Conservation (phyloP, 208 protist species). For the Herpetomonas tarakana region DNA sequence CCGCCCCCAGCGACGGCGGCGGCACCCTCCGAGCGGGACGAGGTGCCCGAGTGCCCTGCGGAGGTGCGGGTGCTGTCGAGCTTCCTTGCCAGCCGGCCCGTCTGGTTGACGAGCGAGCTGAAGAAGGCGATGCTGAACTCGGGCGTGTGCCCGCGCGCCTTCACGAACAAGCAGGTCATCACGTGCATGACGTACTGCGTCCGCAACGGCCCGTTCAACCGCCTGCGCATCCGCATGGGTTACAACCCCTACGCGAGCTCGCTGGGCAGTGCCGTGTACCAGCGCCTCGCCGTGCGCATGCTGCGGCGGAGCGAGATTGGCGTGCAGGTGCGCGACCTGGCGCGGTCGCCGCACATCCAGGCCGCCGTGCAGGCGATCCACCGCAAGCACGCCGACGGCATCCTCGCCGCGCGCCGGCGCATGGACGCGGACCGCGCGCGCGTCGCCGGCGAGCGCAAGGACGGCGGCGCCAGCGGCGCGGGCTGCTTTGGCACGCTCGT, state of each 20-base stretch:
- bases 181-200: slow-evolving; percentile 69
- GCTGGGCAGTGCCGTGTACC: slow-evolving; percentile 26
- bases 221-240: slow-evolving; percentile 67
- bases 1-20: slow-evolving; percentile 6
- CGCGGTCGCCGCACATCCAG: slow-evolving; percentile 47
- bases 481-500: slow-evolving; percentile 24
- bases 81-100: slow-evolving; percentile 56
- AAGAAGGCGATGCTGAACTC: slow-evolving; percentile 52
- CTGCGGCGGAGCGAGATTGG: slow-evolving; percentile 57
- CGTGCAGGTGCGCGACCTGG: slow-evolving; percentile 58
- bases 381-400: slow-evolving; percentile 10
- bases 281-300: slow-evolving; percentile 51
- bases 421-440: background rate
- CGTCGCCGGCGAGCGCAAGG: slow-evolving; percentile 15
- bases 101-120: slow-evolving; percentile 57
- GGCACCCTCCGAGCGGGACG: slow-evolving; percentile 18
- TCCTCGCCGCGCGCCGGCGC: slow-evolving; percentile 14
- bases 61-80: slow-evolving; percentile 42
- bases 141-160: slow-evolving; percentile 54
- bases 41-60: slow-evolving; percentile 26
- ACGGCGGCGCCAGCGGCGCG: slow-evolving; percentile 9
- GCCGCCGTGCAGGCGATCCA: slow-evolving; percentile 37
- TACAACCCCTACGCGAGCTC: slow-evolving; percentile 67
- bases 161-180: slow-evolving; percentile 66
- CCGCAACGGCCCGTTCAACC: slow-evolving; percentile 70